Conservation (phyloP, 495 filamentous ascomycete species). For the Penicillium flavigenum region DNA sequence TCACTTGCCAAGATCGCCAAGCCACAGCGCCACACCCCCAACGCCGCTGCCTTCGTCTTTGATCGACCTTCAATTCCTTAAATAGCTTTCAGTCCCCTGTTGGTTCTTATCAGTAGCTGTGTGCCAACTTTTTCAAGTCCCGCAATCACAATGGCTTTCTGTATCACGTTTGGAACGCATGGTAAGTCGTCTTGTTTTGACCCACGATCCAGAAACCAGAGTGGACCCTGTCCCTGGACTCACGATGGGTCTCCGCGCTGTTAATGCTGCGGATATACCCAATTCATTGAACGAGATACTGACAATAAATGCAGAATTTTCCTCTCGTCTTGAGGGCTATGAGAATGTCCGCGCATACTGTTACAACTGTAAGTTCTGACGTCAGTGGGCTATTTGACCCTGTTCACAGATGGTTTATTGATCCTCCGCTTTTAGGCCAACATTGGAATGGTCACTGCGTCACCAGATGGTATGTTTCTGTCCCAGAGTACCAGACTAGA, state of each 20-base stretch:
- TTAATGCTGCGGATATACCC: constrained; percentile 7
- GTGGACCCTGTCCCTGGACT: constrained; percentile 9
- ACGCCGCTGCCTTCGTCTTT: constrained; percentile 30
- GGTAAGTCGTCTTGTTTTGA: constrained; percentile 35
- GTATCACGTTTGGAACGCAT: constrained; percentile 56
- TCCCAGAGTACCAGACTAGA: neutral
- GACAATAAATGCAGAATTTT: constrained; percentile 43
- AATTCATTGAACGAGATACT: constrained; percentile 8
- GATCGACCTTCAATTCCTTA: constrained; percentile 2
- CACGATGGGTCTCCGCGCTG: constrained; percentile 15
- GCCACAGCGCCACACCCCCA: constrained; percentile 30
- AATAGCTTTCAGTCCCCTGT: constrained; percentile 3
- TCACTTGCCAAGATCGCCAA: constrained; percentile 25
- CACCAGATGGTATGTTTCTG: constrained; percentile 48
- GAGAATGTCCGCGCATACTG: constrained; percentile 55
- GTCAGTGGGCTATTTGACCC: neutral
- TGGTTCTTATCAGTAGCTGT: constrained; percentile 3
- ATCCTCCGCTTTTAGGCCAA: constrained; percentile 34
- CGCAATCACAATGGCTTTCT: constrained; percentile 47
- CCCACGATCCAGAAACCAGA: constrained; percentile 5
- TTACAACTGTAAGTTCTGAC: constrained; percentile 48
- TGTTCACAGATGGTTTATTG: neutral
- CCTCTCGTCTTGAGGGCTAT: constrained; percentile 53
- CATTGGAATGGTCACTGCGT: constrained; percentile 54
- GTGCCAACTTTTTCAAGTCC: neutral